Percentiles rank a stretch among this genome's conserved stretches.
phyloP scores from a whole-genome alignment of 1,139 yeast species.

The Saccharomyces hybrid region DNA sequence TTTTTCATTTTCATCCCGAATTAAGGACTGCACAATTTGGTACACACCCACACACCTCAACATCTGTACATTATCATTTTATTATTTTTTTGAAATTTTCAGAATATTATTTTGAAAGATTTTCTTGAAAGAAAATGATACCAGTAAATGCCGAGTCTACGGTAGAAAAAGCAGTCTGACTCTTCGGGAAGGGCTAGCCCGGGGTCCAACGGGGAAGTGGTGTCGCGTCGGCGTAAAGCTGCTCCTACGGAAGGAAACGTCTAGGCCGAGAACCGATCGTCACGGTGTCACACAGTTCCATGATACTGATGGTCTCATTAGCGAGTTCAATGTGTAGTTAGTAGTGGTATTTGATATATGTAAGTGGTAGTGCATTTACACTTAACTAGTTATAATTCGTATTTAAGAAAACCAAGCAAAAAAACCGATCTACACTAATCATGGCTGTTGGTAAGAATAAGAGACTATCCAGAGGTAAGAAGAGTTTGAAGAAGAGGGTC shows the following conservation, averaged over 20 bases:
- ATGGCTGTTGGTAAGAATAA: slow-evolving; percentile 97
- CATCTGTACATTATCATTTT: neutral
- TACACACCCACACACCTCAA: neutral
- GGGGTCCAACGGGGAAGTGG: neutral
- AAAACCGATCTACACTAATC: slow-evolving; percentile 28
- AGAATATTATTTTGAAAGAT: neutral
- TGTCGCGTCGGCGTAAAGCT: neutral
- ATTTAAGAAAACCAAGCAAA: slow-evolving; percentile 1
- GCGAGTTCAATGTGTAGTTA: neutral
- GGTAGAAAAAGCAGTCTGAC: no score
- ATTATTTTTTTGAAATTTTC: neutral
- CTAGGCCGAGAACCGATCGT: neutral
- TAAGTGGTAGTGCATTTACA: neutral
- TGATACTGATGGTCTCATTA: slow-evolving; percentile 3
- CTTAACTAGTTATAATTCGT: neutral
- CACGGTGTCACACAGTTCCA: slow-evolving; percentile 9
- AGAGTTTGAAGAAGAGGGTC: slow-evolving; percentile 92
- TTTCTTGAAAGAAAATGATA: no score
- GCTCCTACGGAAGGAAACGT: neutral
- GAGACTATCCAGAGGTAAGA: slow-evolving; percentile 94
- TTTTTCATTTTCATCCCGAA: neutral
- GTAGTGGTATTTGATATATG: neutral
- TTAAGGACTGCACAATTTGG: neutral
- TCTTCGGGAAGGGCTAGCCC: no score
- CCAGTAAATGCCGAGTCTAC: no score